Conservation (phyloP, 1,284 basidiomycete species). For the Exobasidium cylindrosporum region DNA sequence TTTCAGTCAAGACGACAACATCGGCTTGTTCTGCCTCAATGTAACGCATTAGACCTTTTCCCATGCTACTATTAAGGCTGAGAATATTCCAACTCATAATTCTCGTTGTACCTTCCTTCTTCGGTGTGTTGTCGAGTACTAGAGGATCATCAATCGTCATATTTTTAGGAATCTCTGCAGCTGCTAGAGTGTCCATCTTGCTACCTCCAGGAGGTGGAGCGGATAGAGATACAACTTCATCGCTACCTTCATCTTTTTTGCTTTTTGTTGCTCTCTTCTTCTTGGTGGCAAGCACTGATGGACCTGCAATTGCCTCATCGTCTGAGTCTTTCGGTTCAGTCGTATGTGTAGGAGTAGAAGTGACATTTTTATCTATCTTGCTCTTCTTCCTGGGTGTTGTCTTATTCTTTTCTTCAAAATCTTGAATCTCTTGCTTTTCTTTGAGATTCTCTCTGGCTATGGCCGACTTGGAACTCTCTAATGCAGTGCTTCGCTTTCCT, state of each 20-base stretch:
- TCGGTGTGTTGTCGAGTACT: slow-evolving; percentile 8
- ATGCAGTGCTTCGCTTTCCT: background rate
- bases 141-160: slow-evolving; percentile 14
- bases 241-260: background rate
- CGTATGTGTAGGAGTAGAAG: too few relatives aligned
- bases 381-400: too few relatives aligned
- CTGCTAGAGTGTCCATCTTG: slow-evolving; percentile 12
- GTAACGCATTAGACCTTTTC: slow-evolving; percentile 49
- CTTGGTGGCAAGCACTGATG: too few relatives aligned
- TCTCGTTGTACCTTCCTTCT: slow-evolving; percentile 24
- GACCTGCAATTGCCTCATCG: too few relatives aligned
- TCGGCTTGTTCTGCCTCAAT: slow-evolving; percentile 50
- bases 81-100: slow-evolving; percentile 51
- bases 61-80: slow-evolving; percentile 40
- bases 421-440: too few relatives aligned
- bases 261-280: slow-evolving; percentile 1
- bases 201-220: slow-evolving; percentile 5
- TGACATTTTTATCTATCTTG: too few relatives aligned
- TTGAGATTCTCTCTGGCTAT: too few relatives aligned
- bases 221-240: background rate
- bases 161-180: slow-evolving; percentile 21
- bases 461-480: too few relatives aligned
- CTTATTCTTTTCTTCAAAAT: too few relatives aligned
- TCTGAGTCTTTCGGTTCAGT: too few relatives aligned
- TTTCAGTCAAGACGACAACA: slow-evolving; percentile 47